Evolutionary conservation across 345 rosid species (phyloP).

Genomic region (Theobroma cacao): DNA sequence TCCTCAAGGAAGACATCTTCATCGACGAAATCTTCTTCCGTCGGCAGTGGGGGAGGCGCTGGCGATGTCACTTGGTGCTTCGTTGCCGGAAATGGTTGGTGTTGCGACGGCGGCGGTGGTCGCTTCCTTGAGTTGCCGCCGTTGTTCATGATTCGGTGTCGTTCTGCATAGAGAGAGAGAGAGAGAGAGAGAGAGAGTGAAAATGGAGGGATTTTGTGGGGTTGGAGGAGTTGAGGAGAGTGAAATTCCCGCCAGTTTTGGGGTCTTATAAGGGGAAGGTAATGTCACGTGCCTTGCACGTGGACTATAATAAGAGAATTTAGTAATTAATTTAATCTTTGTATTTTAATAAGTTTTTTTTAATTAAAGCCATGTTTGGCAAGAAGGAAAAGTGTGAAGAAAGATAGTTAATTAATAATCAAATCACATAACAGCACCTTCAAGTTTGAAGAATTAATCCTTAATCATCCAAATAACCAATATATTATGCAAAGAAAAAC

Average conservation of each 20-base stretch:
- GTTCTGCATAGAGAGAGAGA: neutral
- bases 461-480: too few relatives aligned
- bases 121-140: constrained; percentile 58
- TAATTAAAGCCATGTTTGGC: neutral
- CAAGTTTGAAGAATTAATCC: too few relatives aligned
- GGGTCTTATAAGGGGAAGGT: neutral
- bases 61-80: constrained; percentile 49
- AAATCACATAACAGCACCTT: too few relatives aligned
- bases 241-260: constrained; percentile 42
- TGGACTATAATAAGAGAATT: too few relatives aligned
- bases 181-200: neutral
- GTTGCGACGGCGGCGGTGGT: constrained; percentile 44
- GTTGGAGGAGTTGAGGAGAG: neutral
- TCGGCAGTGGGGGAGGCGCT: constrained; percentile 22
- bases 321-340: too few relatives aligned
- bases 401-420: too few relatives aligned
- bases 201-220: constrained; percentile 11
- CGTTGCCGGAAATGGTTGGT: constrained; percentile 37
- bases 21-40: constrained; percentile 75
- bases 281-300: neutral
- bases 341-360: too few relatives aligned
- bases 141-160: constrained; percentile 38
- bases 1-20: constrained; percentile 87
- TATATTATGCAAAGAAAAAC: too few relatives aligned
- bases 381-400: neutral